Percentiles rank a stretch among this genome's conserved stretches.
Evolutionary conservation across 2,329 filamentous ascomycete genomes (phyloP).

Genomic region (Periconia sp.): DNA sequence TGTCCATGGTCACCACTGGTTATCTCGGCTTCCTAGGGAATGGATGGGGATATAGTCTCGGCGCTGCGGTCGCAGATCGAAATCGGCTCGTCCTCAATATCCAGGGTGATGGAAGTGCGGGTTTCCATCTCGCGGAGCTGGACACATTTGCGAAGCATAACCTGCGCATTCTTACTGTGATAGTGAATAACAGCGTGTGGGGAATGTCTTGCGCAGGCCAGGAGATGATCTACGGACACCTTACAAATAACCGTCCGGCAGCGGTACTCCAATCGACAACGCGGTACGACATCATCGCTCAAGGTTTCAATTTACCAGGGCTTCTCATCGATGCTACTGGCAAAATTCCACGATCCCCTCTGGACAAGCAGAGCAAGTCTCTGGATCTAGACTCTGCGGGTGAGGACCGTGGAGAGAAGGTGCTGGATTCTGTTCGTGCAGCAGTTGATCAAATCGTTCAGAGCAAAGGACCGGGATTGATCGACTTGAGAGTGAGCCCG

Average conservation of each 20-base stretch:
- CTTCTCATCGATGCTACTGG: constrained; percentile 23
- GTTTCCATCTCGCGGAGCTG: constrained; percentile 55
- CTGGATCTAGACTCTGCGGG: constrained; percentile 16
- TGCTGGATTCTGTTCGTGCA: constrained; percentile 22
- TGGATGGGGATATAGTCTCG: constrained; percentile 54
- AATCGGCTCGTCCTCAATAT: constrained; percentile 49
- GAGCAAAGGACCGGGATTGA: constrained; percentile 37
- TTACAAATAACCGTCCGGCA: constrained; percentile 38
- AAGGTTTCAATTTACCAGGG: constrained; percentile 45
- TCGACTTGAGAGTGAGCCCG: constrained; percentile 51
- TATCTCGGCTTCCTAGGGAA: constrained; percentile 56
- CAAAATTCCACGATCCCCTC: no score
- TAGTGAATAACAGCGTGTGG: constrained; percentile 54
- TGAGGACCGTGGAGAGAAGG: constrained; percentile 24
- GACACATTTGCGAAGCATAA: constrained; percentile 52
- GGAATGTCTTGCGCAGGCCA: constrained; percentile 54
- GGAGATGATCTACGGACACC: constrained; percentile 49
- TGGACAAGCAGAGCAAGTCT: no score
- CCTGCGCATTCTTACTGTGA: constrained; percentile 50
- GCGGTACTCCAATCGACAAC: constrained; percentile 39
- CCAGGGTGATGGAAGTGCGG: constrained; percentile 54
- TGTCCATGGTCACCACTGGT: constrained; percentile 36
- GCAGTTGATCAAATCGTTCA: constrained; percentile 41
- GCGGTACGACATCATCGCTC: constrained; percentile 50
- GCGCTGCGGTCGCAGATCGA: constrained; percentile 51